Evolutionary conservation across 495 filamentous ascomycete genomes (phyloP), one percentile per base, ranked within the genome.

Genomic region (Penicillium soppii): DNA sequence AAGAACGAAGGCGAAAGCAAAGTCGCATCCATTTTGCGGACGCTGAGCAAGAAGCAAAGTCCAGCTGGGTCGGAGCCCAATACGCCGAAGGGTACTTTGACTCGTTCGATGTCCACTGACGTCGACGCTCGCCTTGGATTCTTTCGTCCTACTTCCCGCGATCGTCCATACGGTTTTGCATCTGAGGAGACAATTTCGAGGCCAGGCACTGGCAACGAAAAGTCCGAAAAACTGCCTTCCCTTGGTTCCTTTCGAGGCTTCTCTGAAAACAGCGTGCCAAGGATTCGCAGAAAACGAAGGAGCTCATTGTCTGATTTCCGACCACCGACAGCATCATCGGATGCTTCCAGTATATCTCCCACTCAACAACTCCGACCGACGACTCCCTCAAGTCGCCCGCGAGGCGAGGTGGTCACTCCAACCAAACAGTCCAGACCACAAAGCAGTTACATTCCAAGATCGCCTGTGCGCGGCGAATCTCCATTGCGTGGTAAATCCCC

Each of bases 291-390:
- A 71, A 97, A 95, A 71, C 79, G 94, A 53, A 85, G 94, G 57
- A 96, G 91, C 67, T 97, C 92, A 19, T 70, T 98, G 19, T 95
- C 91, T 13, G 94, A 98, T 62, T 73, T 98, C 22, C 88, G 89
- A 61, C 76, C 74, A 35, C 72, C 79, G 5, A 81, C 86, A 63
- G 66, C 72, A 17, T 70, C 67, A 20, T 63, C 69, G 32, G 69
- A 69, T 27, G 51, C 60, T 10, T 71, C 68, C 4, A 54, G 56
- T 25, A 26, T 71, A 47, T 79, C 70, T 19, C 57, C 72, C 12
- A 62, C 59, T 30, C 65, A 69, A 17, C 56, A 56, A 38, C 59
- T 65, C 12, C 68, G 69, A 20, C 69, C 73, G 10, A 57, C 56
- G 5, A 75, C 73, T 26, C 69, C 73, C 29, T 62, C 62, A n/a